These are phyloP conservation scores for Jatropha curcas DNA, from an alignment of 345 rosid genomes.

Conservation along the genomic window DNA sequence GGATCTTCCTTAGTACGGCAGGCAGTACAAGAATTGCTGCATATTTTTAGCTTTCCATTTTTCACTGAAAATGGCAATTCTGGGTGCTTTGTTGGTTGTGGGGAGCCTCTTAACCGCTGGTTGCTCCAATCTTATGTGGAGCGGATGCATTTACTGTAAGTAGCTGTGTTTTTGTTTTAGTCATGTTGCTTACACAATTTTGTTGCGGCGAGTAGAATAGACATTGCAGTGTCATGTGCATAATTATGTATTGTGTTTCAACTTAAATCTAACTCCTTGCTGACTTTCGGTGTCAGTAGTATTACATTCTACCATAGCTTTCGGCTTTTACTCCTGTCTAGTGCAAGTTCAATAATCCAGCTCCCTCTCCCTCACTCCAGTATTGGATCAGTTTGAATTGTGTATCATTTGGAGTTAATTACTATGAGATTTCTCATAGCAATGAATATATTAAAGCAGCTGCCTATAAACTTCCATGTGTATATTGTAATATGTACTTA, in stretches of 20 bases:
- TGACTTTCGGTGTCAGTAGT: neutral
- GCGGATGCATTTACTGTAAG: constrained; percentile 83
- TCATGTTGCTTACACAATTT: constrained; percentile 23
- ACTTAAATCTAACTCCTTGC: neutral
- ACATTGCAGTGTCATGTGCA: neutral
- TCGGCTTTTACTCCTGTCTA: neutral
- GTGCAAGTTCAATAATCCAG: neutral
- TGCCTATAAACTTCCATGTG: neutral
- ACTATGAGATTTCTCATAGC: neutral
- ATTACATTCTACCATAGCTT: neutral
- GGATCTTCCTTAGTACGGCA: constrained; percentile 85
- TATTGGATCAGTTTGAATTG: neutral
- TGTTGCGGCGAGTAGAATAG: constrained; percentile 27
- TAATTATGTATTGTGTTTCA: constrained; percentile 1
- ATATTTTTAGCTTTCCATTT: constrained; percentile 77
- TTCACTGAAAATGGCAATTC: constrained; percentile 77
- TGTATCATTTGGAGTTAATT: neutral
- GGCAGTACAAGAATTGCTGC: constrained; percentile 73
- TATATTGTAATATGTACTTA: neutral
- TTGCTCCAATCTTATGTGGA: constrained; percentile 79
- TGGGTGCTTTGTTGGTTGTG: constrained; percentile 87
- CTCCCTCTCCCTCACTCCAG: neutral
- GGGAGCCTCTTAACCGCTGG: constrained; percentile 76
- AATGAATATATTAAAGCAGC: neutral
- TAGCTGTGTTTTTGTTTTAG: neutral